A percentile compares a stretch with the other conserved stretches of the same genome.
phyloP scores from a whole-genome alignment of 164 flowering plant genomes.

The Cinnamomum micranthum region DNA sequence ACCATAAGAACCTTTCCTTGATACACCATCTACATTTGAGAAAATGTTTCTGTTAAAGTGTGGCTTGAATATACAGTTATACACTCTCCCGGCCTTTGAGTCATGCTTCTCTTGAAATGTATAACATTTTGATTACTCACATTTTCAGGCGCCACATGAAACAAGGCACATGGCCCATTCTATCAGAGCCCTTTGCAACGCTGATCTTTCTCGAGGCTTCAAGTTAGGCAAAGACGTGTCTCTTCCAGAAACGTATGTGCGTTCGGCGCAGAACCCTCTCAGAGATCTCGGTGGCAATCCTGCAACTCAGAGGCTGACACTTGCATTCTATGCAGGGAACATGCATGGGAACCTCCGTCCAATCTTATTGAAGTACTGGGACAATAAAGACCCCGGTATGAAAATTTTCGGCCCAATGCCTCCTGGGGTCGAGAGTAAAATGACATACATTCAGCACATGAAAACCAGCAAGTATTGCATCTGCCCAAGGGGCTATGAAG shows the following conservation, averaged over 20 bases:
- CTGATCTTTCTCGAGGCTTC: constrained; percentile 37
- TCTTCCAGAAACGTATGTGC: constrained; percentile 34
- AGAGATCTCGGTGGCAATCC: constrained; percentile 35
- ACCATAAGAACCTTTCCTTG: too few species aligned
- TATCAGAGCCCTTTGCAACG: constrained; percentile 47
- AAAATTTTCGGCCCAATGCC: constrained; percentile 35
- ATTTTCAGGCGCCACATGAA: constrained; percentile 29
- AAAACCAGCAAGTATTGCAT: constrained; percentile 42
- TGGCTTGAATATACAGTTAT: background rate
- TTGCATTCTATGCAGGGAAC: constrained; percentile 46
- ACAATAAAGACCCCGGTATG: constrained; percentile 22
- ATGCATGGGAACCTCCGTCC: constrained; percentile 43
- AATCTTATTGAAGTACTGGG: constrained; percentile 11
- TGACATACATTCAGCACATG: constrained; percentile 30
- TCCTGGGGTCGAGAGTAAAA: constrained; percentile 16
- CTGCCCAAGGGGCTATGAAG: constrained; percentile 41
- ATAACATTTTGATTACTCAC: background rate
- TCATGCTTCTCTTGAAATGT: background rate
- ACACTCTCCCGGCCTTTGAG: background rate
- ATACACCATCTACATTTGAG: too few species aligned
- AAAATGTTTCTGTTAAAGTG: too few species aligned
- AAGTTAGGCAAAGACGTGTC: constrained; percentile 38
- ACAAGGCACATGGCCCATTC: constrained; percentile 30
- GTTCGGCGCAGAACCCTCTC: constrained; percentile 22
- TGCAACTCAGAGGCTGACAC: constrained; percentile 25